Conservation (phyloP, 352 stramenopile species). For the Phytophthora colocasiae region DNA sequence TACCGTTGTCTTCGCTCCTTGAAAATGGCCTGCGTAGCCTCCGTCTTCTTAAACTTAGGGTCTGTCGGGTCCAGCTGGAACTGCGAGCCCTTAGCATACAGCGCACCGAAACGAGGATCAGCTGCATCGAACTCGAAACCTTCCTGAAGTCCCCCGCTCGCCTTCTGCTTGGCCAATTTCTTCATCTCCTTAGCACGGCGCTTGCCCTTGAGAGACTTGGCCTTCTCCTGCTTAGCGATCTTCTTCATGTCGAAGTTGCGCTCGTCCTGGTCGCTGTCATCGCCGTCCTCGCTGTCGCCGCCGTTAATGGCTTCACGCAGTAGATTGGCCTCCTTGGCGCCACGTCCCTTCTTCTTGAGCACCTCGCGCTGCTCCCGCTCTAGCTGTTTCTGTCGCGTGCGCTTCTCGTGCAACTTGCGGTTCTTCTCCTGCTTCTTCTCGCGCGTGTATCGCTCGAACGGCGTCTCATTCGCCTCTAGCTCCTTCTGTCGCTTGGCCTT, state of each 20-base stretch:
- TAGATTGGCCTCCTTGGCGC: constrained; percentile 53
- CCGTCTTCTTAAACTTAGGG: constrained; percentile 85
- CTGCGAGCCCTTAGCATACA: constrained; percentile 79
- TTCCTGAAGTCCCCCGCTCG: constrained; percentile 63
- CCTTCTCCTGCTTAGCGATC: constrained; percentile 77
- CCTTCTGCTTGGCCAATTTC: constrained; percentile 66
- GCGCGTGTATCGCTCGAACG: constrained; percentile 83
- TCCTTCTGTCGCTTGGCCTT: constrained; percentile 82
- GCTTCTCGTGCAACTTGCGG: constrained; percentile 84
- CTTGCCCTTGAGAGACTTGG: constrained; percentile 80
- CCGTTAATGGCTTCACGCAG: constrained; percentile 68
- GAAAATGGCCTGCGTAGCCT: constrained; percentile 83
- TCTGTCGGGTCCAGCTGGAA: constrained; percentile 89
- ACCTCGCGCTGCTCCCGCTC: constrained; percentile 71
- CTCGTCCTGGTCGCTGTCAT: constrained; percentile 50
- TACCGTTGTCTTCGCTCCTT: constrained; percentile 77
- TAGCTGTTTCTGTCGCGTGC: constrained; percentile 61
- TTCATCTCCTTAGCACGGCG: constrained; percentile 79
- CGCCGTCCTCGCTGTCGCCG: constrained; percentile 36
- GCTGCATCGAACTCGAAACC: constrained; percentile 79
- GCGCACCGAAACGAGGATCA: constrained; percentile 76
- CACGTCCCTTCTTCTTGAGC: constrained; percentile 67
- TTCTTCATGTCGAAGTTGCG: constrained; percentile 90
- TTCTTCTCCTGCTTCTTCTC: constrained; percentile 91
- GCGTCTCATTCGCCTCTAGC: constrained; percentile 79